phyloP scores from a whole-genome alignment of 2,329 filamentous ascomycete species.

The Colletotrichum spaethianum region DNA sequence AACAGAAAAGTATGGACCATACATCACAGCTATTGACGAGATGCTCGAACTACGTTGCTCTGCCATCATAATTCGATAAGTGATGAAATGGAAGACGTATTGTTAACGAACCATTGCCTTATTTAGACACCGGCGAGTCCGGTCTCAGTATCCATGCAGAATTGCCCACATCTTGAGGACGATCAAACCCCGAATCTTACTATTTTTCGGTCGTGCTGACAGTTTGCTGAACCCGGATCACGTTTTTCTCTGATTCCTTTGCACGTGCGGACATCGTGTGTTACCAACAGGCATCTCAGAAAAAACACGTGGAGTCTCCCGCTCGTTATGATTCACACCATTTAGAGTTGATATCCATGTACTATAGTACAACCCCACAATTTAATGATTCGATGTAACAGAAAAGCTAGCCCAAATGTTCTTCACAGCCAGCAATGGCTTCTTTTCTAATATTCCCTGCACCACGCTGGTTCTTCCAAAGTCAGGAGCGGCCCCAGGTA shows the following conservation, averaged over 20 bases:
- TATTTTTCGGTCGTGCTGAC: too few species aligned
- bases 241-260: too few species aligned
- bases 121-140: neutral
- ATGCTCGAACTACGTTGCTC: neutral
- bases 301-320: neutral
- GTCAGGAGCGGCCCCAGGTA: slow-evolving; percentile 46
- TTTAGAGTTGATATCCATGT: too few species aligned
- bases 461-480: slow-evolving; percentile 1
- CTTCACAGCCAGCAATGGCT: neutral
- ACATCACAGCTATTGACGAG: neutral
- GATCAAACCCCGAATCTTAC: neutral
- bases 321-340: neutral
- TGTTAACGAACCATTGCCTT: neutral
- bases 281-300: neutral
- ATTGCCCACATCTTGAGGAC: neutral
- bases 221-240: neutral
- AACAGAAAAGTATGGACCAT: neutral
- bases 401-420: neutral
- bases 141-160: neutral
- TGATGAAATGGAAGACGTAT: neutral
- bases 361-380: neutral
- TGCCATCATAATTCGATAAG: neutral
- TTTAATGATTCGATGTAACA: too few species aligned
- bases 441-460: slow-evolving; percentile 1
- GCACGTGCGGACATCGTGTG: neutral